phyloP scores from a whole-genome alignment of 768 basidiomycete genomes.

The Suillus fuscotomentosus region DNA sequence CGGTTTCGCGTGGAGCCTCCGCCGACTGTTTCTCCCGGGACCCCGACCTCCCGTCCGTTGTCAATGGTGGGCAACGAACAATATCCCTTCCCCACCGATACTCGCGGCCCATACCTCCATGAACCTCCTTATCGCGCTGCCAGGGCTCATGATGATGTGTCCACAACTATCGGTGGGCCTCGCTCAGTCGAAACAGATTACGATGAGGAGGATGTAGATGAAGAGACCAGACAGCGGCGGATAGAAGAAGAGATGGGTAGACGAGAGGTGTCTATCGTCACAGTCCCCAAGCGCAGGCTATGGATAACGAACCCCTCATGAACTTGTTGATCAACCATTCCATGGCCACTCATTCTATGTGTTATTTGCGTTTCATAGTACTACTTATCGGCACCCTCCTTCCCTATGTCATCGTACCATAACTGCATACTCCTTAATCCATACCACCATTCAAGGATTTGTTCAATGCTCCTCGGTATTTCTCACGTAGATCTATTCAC shows the following conservation, averaged over 20 bases:
- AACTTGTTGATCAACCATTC: constrained; percentile 10
- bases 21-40: constrained; percentile 32
- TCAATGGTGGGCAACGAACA: constrained; percentile 40
- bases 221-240: constrained; percentile 66
- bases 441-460: constrained; percentile 29
- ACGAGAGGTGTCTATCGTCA: constrained; percentile 81
- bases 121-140: constrained; percentile 59
- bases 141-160: constrained; percentile 40
- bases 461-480: constrained; percentile 34
- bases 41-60: constrained; percentile 38
- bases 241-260: constrained; percentile 83
- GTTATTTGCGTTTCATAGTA: constrained; percentile 4
- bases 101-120: constrained; percentile 63
- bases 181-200: constrained; percentile 56
- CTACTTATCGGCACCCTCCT: neutral
- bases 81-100: constrained; percentile 44
- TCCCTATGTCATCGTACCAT: constrained; percentile 22
- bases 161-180: constrained; percentile 38
- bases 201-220: constrained; percentile 71
- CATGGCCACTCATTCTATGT: constrained; percentile 1
- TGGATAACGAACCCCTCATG: constrained; percentile 69
- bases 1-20: constrained; percentile 39
- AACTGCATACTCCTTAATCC: constrained; percentile 20
- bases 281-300: constrained; percentile 70
- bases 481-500: constrained; percentile 35